Conservation (phyloP, 805 yeast species). For the Barnettozyma botsteinii region DNA sequence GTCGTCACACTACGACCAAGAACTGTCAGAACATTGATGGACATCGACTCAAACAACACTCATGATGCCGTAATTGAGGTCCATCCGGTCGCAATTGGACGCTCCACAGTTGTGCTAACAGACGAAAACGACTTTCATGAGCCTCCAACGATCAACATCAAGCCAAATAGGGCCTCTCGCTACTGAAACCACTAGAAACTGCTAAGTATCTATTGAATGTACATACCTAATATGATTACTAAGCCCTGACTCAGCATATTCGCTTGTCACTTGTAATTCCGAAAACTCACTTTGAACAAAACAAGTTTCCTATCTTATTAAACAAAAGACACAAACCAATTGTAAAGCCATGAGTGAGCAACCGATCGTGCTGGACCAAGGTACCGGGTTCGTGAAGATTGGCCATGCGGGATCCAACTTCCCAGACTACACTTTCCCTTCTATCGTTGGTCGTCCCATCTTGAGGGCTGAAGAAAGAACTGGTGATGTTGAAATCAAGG, state of each 20-base stretch:
- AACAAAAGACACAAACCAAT: not conserved
- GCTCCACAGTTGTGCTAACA: slow-evolving; percentile 12
- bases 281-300: not conserved
- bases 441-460: slow-evolving; percentile 96
- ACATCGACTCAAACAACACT: not conserved
- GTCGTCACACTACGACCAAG: slow-evolving; percentile 15
- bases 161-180: slow-evolving; percentile 9
- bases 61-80: slow-evolving; percentile 16
- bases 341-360: slow-evolving; percentile 18
- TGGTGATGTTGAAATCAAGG: slow-evolving; percentile 74
- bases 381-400: slow-evolving; percentile 96
- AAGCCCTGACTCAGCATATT: too few relatives aligned
- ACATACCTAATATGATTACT: slow-evolving; percentile 1
- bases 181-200: not conserved
- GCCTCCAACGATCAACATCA: slow-evolving; percentile 16
- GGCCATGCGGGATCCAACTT: slow-evolving; percentile 96
- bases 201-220: too few relatives aligned
- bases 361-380: slow-evolving; percentile 83
- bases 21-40: slow-evolving; percentile 5
- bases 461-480: slow-evolving; percentile 92
- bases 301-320: too few relatives aligned
- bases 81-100: slow-evolving; percentile 8
- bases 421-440: slow-evolving; percentile 95
- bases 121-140: slow-evolving; percentile 8
- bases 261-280: too few relatives aligned